These are phyloP conservation scores for Podaxis sp. DNA, from an alignment of 768 basidiomycete genomes.

Conservation along the genomic window DNA sequence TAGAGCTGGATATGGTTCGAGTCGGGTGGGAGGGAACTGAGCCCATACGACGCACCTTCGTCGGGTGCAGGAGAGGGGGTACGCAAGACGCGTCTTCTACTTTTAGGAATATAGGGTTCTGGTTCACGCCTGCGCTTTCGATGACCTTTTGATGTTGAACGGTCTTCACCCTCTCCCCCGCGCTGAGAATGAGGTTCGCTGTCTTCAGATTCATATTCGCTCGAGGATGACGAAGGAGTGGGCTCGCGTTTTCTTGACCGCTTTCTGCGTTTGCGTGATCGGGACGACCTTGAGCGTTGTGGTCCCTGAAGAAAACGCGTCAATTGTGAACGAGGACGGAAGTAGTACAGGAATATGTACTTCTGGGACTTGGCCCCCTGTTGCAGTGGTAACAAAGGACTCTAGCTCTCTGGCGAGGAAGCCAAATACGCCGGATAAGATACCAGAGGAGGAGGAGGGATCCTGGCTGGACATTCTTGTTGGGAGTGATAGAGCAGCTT, in stretches of 20 bases:
- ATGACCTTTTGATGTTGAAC: background rate
- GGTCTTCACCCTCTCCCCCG: background rate
- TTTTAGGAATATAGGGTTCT: background rate
- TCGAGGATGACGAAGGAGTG: slow-evolving; percentile 1
- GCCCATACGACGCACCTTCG: background rate
- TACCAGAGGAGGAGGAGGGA: slow-evolving; percentile 27
- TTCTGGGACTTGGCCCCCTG: slow-evolving; percentile 27
- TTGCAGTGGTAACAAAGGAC: slow-evolving; percentile 66
- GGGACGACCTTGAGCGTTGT: background rate
- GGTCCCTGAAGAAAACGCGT: slow-evolving; percentile 2
- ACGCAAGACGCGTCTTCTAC: background rate
- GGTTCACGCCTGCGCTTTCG: slow-evolving; percentile 7
- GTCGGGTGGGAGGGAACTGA: background rate
- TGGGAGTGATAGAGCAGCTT: background rate
- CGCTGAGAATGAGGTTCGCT: background rate
- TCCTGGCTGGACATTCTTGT: slow-evolving; percentile 2
- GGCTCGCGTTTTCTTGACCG: background rate
- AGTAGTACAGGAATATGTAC: slow-evolving; percentile 12
- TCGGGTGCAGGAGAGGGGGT: background rate
- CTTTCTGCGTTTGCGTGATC: slow-evolving; percentile 12
- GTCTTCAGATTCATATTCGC: slow-evolving; percentile 1
- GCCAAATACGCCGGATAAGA: slow-evolving; percentile 60
- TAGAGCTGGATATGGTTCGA: background rate
- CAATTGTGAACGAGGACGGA: background rate
- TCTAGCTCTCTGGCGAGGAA: slow-evolving; percentile 70